Evolutionary conservation across 768 basidiomycete genomes (phyloP).

Genomic region (Suillus sp.): DNA sequence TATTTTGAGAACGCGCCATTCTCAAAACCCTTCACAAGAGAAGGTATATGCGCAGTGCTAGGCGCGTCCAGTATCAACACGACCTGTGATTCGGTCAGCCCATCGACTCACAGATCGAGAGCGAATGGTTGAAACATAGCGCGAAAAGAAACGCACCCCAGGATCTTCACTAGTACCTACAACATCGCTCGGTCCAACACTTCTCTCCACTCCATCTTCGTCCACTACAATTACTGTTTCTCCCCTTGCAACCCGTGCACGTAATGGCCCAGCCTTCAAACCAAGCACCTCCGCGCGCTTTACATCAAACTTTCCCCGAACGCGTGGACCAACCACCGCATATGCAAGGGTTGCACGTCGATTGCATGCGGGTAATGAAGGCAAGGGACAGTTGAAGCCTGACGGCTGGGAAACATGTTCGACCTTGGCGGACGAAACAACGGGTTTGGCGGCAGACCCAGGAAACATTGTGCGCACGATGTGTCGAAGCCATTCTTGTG

Average conservation of each 20-base stretch:
- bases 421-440: neutral
- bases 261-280: conserved; percentile 57
- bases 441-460: conserved; percentile 3
- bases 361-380: neutral
- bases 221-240: conserved; percentile 49
- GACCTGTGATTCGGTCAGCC: neutral
- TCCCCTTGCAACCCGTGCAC: conserved; percentile 66
- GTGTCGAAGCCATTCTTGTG: neutral
- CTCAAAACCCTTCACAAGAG: neutral
- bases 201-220: neutral
- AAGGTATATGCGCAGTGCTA: neutral
- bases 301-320: conserved; percentile 3
- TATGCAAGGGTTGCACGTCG: neutral
- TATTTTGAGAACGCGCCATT: neutral
- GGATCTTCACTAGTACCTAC: conserved; percentile 4
- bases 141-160: neutral
- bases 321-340: neutral
- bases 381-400: neutral
- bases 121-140: neutral
- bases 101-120: neutral
- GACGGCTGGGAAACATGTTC: conserved; percentile 1
- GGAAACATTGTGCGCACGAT: conserved; percentile 3
- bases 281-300: conserved; percentile 45
- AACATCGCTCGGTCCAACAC: conserved; percentile 3
- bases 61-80: neutral